Base-by-base conservation (phyloP, 148 eudicot genomes). In the Silene uniflora region DNA sequence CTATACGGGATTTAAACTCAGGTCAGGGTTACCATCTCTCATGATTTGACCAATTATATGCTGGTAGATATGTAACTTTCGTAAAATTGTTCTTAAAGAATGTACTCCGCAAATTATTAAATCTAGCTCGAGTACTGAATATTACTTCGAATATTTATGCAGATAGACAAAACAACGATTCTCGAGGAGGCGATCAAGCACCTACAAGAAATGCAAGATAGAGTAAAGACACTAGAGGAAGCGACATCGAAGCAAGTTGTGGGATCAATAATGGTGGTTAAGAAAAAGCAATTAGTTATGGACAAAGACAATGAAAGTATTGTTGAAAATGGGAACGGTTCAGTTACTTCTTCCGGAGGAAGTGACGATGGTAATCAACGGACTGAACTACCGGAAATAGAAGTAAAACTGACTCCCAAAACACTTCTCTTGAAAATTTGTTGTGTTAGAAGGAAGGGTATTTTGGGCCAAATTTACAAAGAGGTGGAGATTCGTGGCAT, bases 381-480 rank as follows among this genome's bases (percentile, higher is more conserved):
- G n/a, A 12, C 10, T 62, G n/a, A 22, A 13, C 32, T 61, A 1
- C 71, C 71, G 6, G 71, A 78, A 72, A 72, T 78, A 23, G 55
- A 78, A 64, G 65, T 76, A 0, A 85, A 82, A 39, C 22, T 82
- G n/a, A 77, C 68, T 1, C 80, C 63, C 5, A 85, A 76, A 16
- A 77, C 72, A 19, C 61, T 85, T 5, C 81, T 89, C 1, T 66
- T 89, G 19, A 82, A 67, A 56, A 62, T 89, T 29, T 78, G 82
- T 29, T 87, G 88, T 69, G 71, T 71, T 21, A 76, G 68, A 6
- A 68, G 59, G 2, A 77, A 71, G 17, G 83, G 78, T 2, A 23
- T 74, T 32, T 47, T 83, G n/a, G 78, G 56, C 16, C 75, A 74
- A 14, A 19, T 79, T 63, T 52, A 79, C 29, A 19, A 74, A 16